A percentile compares a stretch with the other conserved stretches of the same genome.
phyloP scores from a whole-genome alignment of 1,284 basidiomycete genomes.

The Irpex rosettiformis region DNA sequence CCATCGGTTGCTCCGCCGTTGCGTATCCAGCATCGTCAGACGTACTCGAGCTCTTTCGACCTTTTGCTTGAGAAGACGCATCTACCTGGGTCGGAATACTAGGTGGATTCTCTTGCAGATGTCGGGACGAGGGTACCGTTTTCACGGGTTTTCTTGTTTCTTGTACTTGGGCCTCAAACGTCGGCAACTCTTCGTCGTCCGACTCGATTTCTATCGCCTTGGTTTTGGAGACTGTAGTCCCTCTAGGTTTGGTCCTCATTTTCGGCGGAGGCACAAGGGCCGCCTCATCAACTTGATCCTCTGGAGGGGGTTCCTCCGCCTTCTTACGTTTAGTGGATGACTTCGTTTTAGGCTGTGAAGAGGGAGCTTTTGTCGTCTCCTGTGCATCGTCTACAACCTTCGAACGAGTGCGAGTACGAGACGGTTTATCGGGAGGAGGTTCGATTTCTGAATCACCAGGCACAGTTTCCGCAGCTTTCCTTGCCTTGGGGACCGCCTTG shows the following conservation, averaged over 20 bases:
- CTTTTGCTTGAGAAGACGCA: conserved; percentile 3
- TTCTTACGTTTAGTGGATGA: conserved; percentile 1
- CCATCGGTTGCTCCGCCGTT: conserved; percentile 25
- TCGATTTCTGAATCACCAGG: conserved; percentile 8
- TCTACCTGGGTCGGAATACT: neutral
- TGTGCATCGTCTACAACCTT: conserved; percentile 1
- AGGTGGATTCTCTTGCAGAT: neutral
- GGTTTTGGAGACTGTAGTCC: conserved; percentile 7
- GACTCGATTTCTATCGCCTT: conserved; percentile 4
- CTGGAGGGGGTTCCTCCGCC: neutral
- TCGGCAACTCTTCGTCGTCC: conserved; percentile 1
- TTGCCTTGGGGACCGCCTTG: conserved; percentile 9
- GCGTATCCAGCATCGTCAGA: conserved; percentile 30
- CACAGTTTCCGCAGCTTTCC: conserved; percentile 1
- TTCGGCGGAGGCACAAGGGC: conserved; percentile 14
- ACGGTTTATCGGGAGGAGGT: conserved; percentile 5
- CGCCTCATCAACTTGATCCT: neutral
- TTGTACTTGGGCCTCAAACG: neutral
- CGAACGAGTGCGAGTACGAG: conserved; percentile 1
- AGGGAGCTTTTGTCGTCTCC: neutral
- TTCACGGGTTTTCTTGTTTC: neutral
- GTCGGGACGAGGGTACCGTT: conserved; percentile 2
- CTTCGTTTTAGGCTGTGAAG: conserved; percentile 6
- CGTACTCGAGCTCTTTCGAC: conserved; percentile 19
- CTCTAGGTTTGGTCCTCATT: conserved; percentile 15